phyloP scores from a whole-genome alignment of 2,329 filamentous ascomycete genomes.

The Hypomyces perniciosus region DNA sequence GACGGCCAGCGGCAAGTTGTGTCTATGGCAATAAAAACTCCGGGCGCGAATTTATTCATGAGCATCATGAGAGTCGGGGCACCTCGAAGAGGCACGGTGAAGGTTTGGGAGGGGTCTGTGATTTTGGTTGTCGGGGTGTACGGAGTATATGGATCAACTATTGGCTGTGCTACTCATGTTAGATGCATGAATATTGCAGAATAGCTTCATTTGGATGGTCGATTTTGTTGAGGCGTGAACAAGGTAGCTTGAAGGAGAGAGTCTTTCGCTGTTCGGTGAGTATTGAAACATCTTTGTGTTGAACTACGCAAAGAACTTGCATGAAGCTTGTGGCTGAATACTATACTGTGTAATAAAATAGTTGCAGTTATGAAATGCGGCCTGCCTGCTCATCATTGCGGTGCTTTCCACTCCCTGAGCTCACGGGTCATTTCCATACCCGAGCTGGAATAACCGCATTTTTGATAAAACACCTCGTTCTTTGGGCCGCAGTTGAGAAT shows the following conservation, averaged over 20 bases:
- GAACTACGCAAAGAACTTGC: no score
- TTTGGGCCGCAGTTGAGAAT: conserved; percentile 74
- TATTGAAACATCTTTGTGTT: no score
- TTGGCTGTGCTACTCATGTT: no score
- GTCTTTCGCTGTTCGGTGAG: no score
- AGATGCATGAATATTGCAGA: no score
- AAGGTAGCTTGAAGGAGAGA: no score
- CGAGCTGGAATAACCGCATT: conserved; percentile 19
- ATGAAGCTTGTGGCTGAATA: no score
- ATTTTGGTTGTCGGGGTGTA: neutral
- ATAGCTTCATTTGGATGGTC: no score
- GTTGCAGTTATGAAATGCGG: neutral
- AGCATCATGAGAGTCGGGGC: neutral
- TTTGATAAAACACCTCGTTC: conserved; percentile 70
- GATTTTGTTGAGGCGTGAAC: no score
- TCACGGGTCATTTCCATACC: conserved; percentile 18
- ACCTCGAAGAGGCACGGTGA: no score
- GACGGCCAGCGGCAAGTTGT: conserved; percentile 86
- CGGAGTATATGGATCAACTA: no score
- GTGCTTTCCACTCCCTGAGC: conserved; percentile 1
- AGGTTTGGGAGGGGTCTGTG: neutral
- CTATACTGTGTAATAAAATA: no score
- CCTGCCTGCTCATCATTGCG: neutral
- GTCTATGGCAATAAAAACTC: conserved; percentile 69
- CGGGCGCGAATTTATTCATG: neutral